Percentiles rank a stretch among this genome's conserved stretches.
phyloP scores from a whole-genome alignment of 1,284 basidiomycete genomes.

The Waitea zeae region DNA sequence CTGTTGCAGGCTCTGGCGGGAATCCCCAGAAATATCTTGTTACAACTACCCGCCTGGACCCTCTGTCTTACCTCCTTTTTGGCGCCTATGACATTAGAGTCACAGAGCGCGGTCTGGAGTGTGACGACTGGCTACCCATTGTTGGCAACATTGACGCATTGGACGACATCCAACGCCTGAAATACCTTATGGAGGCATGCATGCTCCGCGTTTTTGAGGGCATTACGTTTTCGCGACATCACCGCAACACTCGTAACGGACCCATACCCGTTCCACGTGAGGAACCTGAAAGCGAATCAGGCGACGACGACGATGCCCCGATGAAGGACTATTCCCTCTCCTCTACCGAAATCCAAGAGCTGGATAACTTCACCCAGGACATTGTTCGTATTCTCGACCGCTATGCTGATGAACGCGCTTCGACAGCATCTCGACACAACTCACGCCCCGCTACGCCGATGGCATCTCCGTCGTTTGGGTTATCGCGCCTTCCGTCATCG shows the following conservation, averaged over 20 bases:
- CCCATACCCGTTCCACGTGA: conserved; percentile 25
- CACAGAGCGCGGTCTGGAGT: conserved; percentile 57
- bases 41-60: conserved; percentile 76
- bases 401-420: conserved; percentile 42
- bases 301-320: conserved; percentile 30
- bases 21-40: conserved; percentile 58
- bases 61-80: conserved; percentile 84
- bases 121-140: conserved; percentile 86
- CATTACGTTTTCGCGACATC: conserved; percentile 32
- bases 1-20: conserved; percentile 20
- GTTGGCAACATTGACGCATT: conserved; percentile 63
- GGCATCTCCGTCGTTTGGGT: conserved; percentile 22
- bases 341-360: conserved; percentile 48
- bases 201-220: conserved; percentile 90
- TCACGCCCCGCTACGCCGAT: conserved; percentile 51
- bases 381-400: conserved; percentile 56
- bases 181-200: conserved; percentile 67
- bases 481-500: conserved; percentile 15
- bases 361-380: conserved; percentile 58
- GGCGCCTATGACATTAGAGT: conserved; percentile 70
- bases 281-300: conserved; percentile 39
- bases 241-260: conserved; percentile 14
- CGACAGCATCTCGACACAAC: conserved; percentile 33
- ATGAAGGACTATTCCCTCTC: conserved; percentile 34
- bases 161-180: conserved; percentile 77